Conservation (phyloP, 805 yeast genomes). For the Barnettozyma sucrosica region DNA sequence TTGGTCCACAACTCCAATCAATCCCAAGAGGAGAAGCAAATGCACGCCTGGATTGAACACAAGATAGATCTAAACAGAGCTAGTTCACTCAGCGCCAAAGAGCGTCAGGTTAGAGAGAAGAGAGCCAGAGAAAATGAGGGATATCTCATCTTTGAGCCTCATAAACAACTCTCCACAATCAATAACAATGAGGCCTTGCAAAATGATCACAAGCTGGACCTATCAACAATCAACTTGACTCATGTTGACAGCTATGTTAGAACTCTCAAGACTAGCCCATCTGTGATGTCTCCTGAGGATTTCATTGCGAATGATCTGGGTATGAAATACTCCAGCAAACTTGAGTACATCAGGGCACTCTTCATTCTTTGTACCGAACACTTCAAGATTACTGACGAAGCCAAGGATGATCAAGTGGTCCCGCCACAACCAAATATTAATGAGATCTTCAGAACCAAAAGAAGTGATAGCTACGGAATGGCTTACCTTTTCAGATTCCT, state of each 20-base stretch:
- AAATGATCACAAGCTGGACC: slow-evolving; percentile 25
- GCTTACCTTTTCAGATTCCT: slow-evolving; percentile 72
- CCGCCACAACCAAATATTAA: slow-evolving; percentile 32
- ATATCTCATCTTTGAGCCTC: slow-evolving; percentile 59
- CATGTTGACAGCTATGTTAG: slow-evolving; percentile 41
- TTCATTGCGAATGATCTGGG: slow-evolving; percentile 50
- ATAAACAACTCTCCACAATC: slow-evolving; percentile 37
- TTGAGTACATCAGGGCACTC: slow-evolving; percentile 62
- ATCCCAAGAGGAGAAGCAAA: slow-evolving; percentile 34
- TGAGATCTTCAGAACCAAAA: slow-evolving; percentile 39
- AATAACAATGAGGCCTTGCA: slow-evolving; percentile 43
- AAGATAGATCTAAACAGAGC: slow-evolving; percentile 66
- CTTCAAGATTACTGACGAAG: slow-evolving; percentile 37
- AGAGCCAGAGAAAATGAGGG: slow-evolving; percentile 56
- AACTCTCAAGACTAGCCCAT: slow-evolving; percentile 24
- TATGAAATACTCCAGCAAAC: slow-evolving; percentile 42
- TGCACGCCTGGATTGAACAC: slow-evolving; percentile 45
- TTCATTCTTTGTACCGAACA: slow-evolving; percentile 58
- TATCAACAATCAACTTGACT: slow-evolving; percentile 28
- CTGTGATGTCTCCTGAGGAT: slow-evolving; percentile 44
- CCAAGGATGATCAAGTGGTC: slow-evolving; percentile 1
- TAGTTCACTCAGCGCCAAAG: slow-evolving; percentile 59
- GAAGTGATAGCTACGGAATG: slow-evolving; percentile 64
- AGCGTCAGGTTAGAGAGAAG: slow-evolving; percentile 64
- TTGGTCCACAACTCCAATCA: slow-evolving; percentile 18